Base-by-base conservation (phyloP, 1,284 basidiomycete species). In the Malassezia globosa region DNA sequence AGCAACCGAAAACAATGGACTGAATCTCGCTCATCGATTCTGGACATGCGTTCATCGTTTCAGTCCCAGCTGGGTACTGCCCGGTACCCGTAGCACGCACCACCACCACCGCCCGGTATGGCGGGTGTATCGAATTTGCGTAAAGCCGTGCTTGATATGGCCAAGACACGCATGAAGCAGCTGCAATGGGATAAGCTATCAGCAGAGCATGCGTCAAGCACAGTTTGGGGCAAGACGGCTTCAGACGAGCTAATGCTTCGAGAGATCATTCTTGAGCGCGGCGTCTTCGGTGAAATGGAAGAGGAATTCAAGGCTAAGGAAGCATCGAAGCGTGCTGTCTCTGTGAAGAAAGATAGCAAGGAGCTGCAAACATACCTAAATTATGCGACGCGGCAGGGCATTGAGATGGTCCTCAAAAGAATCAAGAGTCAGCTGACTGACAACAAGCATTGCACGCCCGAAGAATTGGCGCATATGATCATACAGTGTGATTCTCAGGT, bases 241-340 rank as follows among this genome's bases (percentile, higher is more conserved):
- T 53, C 49, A 7, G 56, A 60, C 29, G 68, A 71, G 42, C 49
- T 51, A 44, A 14, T 42, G 24, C 36, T 69, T 19, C 57, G 61
- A 36, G 48, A 53, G 40, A 38, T 53, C 39, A 42, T 71, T 16
- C 51, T 60, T 35, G 34, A 60, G 27, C 48, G 58, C 65, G 87
- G 90, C 34, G 81, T 97, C 8, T 96, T 90, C 82, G 79, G 79
- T 63, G 85, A 90, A 75, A 96, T 97, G 84, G 90, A 97, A 73
- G 85, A 94, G 66, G 89, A 92, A 69, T 97, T 97, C 77, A 90
- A 92, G 71, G 89, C 90, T 16, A 90, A 92, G 73, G 88, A 94
- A 72, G 78, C 88, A 40, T 87, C 60, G 63, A 74, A 63, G 69
- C 61, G 59, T 48, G 50, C 58, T 0, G 31, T 44, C 0, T 72